Evolutionary conservation across 352 stramenopile species (phyloP).

Genomic region (Pythium brachiatum): DNA sequence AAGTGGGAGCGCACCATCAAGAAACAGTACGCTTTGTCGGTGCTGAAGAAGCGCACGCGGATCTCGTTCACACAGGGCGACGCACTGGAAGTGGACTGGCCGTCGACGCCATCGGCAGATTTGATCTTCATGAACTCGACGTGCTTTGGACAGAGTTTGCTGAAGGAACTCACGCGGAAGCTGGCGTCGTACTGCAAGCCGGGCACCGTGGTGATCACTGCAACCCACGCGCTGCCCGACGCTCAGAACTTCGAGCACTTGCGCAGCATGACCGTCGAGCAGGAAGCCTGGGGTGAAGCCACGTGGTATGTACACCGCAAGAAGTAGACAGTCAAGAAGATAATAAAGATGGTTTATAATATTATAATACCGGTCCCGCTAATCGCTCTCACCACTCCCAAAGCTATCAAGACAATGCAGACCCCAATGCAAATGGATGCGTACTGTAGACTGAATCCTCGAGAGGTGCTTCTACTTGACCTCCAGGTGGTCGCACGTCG

Average conservation of each 20-base stretch:
- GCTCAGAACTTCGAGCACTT: constrained; percentile 44
- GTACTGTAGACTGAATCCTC: too few relatives aligned
- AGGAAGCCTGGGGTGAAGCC: constrained; percentile 57
- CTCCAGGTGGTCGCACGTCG: constrained; percentile 55
- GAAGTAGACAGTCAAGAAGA: constrained; percentile 19
- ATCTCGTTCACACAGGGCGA: constrained; percentile 77
- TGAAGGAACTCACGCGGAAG: constrained; percentile 51
- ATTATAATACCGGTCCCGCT: not conserved
- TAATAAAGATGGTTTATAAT: constrained; percentile 6
- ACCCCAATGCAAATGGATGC: not conserved
- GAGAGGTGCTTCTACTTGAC: constrained; percentile 23
- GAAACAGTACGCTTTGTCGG: constrained; percentile 38
- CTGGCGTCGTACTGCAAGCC: constrained; percentile 46
- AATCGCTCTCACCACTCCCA: not conserved
- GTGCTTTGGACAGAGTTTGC: constrained; percentile 76
- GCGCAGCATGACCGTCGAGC: constrained; percentile 40
- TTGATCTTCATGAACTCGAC: constrained; percentile 91
- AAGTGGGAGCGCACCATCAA: constrained; percentile 61
- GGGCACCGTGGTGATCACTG: constrained; percentile 58
- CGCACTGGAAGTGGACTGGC: constrained; percentile 69
- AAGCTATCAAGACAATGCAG: not conserved
- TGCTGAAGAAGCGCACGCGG: constrained; percentile 67
- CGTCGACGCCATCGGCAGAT: constrained; percentile 35
- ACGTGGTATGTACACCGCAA: constrained; percentile 58
- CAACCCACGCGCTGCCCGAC: constrained; percentile 50